These are phyloP conservation scores for Cladorrhinum samala DNA, from an alignment of 495 filamentous ascomycete genomes.

Conservation along the genomic window DNA sequence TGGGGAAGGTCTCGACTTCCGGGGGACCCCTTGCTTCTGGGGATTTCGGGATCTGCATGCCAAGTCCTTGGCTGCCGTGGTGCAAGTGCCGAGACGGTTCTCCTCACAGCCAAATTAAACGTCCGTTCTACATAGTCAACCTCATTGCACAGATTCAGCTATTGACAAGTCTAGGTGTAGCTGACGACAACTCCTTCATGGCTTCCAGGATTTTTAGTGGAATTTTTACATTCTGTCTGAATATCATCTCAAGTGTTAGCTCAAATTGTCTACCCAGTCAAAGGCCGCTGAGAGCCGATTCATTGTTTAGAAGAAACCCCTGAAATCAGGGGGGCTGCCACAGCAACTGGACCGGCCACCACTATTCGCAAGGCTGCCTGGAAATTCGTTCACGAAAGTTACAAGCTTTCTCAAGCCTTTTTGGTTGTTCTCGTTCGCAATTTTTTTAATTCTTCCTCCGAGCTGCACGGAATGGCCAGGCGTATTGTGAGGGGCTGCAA, in stretches of 20 bases:
- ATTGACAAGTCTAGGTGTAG: background rate
- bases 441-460: background rate
- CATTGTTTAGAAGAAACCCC: background rate
- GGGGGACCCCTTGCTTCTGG: constrained; percentile 13
- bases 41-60: constrained; percentile 24
- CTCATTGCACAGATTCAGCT: background rate
- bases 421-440: background rate
- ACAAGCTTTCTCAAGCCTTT: background rate
- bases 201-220: too few relatives aligned
- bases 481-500: background rate
- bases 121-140: background rate
- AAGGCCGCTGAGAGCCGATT: too few relatives aligned
- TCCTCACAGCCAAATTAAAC: constrained; percentile 16
- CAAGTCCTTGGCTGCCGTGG: constrained; percentile 17
- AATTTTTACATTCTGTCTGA: too few relatives aligned
- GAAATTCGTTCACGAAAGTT: background rate
- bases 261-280: too few relatives aligned
- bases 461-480: too few relatives aligned
- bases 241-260: too few relatives aligned
- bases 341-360: background rate
- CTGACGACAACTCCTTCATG: background rate
- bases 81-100: constrained; percentile 19
- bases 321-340: background rate
- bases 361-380: background rate
- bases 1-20: background rate